Percentiles rank a stretch among this genome's conserved stretches.
These are phyloP conservation scores for Ceratocystis variospora DNA, from an alignment of 2,329 filamentous ascomycete genomes.

Conservation along the genomic window DNA sequence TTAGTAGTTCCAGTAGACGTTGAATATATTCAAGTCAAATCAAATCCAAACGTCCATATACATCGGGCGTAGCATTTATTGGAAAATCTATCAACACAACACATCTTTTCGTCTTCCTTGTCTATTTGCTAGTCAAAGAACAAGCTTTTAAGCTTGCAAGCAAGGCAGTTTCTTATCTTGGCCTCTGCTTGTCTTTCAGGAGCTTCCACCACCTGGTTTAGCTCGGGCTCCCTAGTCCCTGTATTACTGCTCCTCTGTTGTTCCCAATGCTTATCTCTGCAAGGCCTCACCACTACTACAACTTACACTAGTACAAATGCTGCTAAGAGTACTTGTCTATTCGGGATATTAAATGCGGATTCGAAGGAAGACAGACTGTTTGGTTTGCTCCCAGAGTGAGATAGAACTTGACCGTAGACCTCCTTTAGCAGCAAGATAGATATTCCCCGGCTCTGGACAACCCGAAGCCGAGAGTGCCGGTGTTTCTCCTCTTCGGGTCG, in stretches of 20 bases:
- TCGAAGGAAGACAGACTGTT: background rate
- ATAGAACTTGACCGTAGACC: constrained; percentile 4
- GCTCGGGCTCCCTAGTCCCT: background rate
- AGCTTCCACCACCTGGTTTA: background rate
- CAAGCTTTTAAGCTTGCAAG: constrained; percentile 1
- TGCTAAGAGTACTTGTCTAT: background rate
- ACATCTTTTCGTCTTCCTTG: background rate
- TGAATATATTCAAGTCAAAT: too few species aligned
- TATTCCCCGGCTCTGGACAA: background rate
- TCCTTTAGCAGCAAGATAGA: background rate
- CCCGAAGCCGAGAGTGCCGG: background rate
- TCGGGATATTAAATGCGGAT: background rate
- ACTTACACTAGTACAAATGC: background rate
- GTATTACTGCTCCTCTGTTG: background rate
- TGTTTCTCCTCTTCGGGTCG: background rate
- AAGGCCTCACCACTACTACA: background rate
- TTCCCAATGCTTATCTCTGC: background rate
- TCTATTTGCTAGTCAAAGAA: background rate
- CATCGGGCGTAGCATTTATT: too few species aligned
- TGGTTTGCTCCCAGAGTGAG: background rate
- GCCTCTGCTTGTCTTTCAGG: background rate
- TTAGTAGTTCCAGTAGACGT: too few species aligned
- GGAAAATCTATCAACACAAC: too few species aligned
- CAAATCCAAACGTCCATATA: too few species aligned
- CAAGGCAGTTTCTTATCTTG: constrained; percentile 1